These are phyloP conservation scores for Poronia punctata DNA, from an alignment of 495 filamentous ascomycete species.

Conservation along the genomic window DNA sequence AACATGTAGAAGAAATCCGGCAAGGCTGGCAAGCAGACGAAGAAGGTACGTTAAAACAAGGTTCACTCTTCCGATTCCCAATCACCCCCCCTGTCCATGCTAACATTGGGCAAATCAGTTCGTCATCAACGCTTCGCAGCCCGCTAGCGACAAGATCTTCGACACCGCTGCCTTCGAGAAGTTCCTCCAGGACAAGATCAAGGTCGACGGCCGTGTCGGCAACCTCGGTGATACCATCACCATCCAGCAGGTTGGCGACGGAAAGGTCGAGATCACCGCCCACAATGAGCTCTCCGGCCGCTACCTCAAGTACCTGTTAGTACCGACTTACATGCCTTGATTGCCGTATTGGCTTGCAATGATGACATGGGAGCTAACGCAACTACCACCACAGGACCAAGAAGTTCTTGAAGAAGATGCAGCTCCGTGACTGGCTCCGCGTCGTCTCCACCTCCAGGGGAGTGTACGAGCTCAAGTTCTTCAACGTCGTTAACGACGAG, in stretches of 20 bases:
- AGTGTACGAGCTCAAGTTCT: slow-evolving; percentile 99
- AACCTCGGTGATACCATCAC: slow-evolving; percentile 92
- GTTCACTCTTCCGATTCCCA: not conserved
- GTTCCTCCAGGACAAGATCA: slow-evolving; percentile 99
- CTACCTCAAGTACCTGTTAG: slow-evolving; percentile 99
- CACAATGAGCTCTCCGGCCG: slow-evolving; percentile 97
- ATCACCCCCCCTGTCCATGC: slow-evolving; percentile 3
- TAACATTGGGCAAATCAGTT: slow-evolving; percentile 50
- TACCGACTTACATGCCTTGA: slow-evolving; percentile 9
- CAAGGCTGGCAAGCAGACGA: slow-evolving; percentile 56
- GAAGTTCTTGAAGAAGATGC: slow-evolving; percentile 99
- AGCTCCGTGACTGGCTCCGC: slow-evolving; percentile 98
- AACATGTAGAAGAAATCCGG: slow-evolving; percentile 56
- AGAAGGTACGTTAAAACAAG: slow-evolving; percentile 44
- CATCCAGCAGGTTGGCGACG: slow-evolving; percentile 85
- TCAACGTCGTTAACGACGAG: slow-evolving; percentile 98
- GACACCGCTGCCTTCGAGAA: slow-evolving; percentile 98
- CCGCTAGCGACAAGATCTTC: slow-evolving; percentile 99
- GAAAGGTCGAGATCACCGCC: slow-evolving; percentile 94
- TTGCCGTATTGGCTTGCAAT: not conserved
- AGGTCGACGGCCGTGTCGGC: slow-evolving; percentile 94
- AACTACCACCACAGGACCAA: slow-evolving; percentile 63
- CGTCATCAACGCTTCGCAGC: slow-evolving; percentile 97
- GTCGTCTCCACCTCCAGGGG: slow-evolving; percentile 95
- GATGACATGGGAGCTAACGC: not conserved